Evolutionary conservation across 805 yeast genomes (phyloP).

Genomic region (Wickerhamomyces tratensis): DNA sequence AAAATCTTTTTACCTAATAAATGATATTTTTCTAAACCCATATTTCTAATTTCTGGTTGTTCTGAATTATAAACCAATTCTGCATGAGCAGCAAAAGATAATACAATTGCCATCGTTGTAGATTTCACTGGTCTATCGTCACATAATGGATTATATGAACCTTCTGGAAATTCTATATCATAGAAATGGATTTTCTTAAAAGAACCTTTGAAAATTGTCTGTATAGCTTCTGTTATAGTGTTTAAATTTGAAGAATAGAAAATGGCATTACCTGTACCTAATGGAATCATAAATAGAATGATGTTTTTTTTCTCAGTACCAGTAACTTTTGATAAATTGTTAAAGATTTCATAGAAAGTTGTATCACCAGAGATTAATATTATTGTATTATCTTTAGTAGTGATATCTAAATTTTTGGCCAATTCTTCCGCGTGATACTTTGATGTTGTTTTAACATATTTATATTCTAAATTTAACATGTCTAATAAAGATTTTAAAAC

Average conservation of each 20-base stretch:
- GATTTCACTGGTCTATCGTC: constrained; percentile 2
- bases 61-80: constrained; percentile 76
- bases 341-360: constrained; percentile 67
- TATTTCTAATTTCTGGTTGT: constrained; percentile 49
- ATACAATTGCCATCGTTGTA: constrained; percentile 44
- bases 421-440: constrained; percentile 28
- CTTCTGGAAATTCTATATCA: constrained; percentile 20
- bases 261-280: constrained; percentile 85
- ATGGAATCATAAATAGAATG: constrained; percentile 38
- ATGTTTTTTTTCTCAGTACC: constrained; percentile 5
- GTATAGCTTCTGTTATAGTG: constrained; percentile 25
- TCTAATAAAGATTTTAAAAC: constrained; percentile 40
- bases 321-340: constrained; percentile 24
- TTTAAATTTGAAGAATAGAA: constrained; percentile 46
- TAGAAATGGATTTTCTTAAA: constrained; percentile 23
- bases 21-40: constrained; percentile 59
- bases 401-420: constrained; percentile 22
- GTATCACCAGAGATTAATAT: constrained; percentile 82
- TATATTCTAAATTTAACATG: constrained; percentile 24
- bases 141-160: constrained; percentile 1
- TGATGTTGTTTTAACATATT: constrained; percentile 33
- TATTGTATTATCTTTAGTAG: constrained; percentile 26
- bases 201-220: constrained; percentile 20
- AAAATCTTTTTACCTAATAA: constrained; percentile 56
- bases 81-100: constrained; percentile 84